A percentile compares a stretch with the other conserved stretches of the same genome.
Conservation (phyloP, 768 basidiomycete species). For the Suillus americanus region DNA sequence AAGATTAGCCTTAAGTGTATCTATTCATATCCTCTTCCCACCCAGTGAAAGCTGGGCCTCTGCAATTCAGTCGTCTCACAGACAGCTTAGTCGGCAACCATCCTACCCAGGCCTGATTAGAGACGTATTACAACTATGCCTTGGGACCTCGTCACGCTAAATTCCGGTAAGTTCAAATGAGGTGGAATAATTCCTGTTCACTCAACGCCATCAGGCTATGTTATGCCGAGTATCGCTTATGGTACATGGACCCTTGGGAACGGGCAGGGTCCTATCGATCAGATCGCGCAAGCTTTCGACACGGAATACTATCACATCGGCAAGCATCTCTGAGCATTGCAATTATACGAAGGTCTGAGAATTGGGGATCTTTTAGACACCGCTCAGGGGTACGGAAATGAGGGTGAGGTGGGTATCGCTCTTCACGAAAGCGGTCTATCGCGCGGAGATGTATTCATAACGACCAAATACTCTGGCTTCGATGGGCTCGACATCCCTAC, state of each 20-base stretch:
- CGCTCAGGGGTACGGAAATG: constrained; percentile 61
- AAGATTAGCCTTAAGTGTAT: neutral
- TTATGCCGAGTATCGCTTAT: constrained; percentile 52
- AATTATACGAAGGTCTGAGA: neutral
- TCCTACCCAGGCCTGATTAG: neutral
- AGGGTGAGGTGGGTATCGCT: constrained; percentile 43
- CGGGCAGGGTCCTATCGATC: constrained; percentile 48
- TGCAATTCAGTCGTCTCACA: neutral
- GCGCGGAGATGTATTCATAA: constrained; percentile 60
- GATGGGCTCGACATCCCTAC: constrained; percentile 51
- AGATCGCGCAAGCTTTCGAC: constrained; percentile 61
- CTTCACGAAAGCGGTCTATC: constrained; percentile 52
- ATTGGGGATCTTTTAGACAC: constrained; percentile 41
- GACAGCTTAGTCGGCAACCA: neutral
- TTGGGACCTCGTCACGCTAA: constrained; percentile 58
- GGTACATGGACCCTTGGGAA: constrained; percentile 68
- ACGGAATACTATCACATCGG: constrained; percentile 66
- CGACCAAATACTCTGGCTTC: constrained; percentile 61
- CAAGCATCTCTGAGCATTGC: constrained; percentile 24
- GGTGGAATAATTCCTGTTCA: neutral
- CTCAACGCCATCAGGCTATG: constrained; percentile 34
- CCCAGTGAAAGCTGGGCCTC: no score
- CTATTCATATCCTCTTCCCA: constrained; percentile 5
- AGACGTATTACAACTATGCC: constrained; percentile 40
- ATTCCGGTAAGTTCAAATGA: constrained; percentile 46